Evolutionary conservation across 2,329 filamentous ascomycete genomes (phyloP).

Genomic region (Pseudocercospora pini-densiflorae): DNA sequence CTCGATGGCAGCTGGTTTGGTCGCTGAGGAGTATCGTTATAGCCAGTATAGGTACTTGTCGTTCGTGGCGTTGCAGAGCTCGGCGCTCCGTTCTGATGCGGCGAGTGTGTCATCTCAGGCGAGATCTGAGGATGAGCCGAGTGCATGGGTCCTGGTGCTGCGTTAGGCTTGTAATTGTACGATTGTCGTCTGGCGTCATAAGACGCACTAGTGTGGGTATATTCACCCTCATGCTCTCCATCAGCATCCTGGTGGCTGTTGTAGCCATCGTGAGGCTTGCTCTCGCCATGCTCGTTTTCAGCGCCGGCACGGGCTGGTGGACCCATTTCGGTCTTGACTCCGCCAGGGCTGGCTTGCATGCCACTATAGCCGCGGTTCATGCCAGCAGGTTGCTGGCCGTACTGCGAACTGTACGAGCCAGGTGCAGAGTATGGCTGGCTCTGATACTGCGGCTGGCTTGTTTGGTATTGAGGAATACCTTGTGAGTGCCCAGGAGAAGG

Average conservation of each 20-base stretch:
- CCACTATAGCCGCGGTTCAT: slow-evolving; percentile 68
- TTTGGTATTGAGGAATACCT: slow-evolving; percentile 75
- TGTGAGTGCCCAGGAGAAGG: slow-evolving; percentile 80
- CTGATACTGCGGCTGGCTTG: slow-evolving; percentile 71
- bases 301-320: slow-evolving; percentile 70
- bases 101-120: slow-evolving; percentile 82
- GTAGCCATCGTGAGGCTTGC: slow-evolving; percentile 69
- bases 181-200: slow-evolving; percentile 74
- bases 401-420: slow-evolving; percentile 56
- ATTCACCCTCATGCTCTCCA: slow-evolving; percentile 66
- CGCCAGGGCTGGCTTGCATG: slow-evolving; percentile 58
- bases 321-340: slow-evolving; percentile 83
- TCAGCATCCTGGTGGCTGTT: slow-evolving; percentile 47
- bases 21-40: slow-evolving; percentile 81
- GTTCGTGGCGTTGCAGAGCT: slow-evolving; percentile 87
- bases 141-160: slow-evolving; percentile 65
- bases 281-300: slow-evolving; percentile 65
- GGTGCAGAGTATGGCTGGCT: slow-evolving; percentile 76
- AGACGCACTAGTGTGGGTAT: slow-evolving; percentile 75
- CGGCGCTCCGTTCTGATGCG: slow-evolving; percentile 74
- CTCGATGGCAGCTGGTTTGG: slow-evolving; percentile 68
- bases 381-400: slow-evolving; percentile 64
- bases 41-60: slow-evolving; percentile 69
- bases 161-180: slow-evolving; percentile 75
- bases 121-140: slow-evolving; percentile 75